A percentile compares a stretch with the other conserved stretches of the same genome.
These are phyloP conservation scores for Talaromyces sp. DNA, from an alignment of 2,329 filamentous ascomycete genomes.

Conservation along the genomic window DNA sequence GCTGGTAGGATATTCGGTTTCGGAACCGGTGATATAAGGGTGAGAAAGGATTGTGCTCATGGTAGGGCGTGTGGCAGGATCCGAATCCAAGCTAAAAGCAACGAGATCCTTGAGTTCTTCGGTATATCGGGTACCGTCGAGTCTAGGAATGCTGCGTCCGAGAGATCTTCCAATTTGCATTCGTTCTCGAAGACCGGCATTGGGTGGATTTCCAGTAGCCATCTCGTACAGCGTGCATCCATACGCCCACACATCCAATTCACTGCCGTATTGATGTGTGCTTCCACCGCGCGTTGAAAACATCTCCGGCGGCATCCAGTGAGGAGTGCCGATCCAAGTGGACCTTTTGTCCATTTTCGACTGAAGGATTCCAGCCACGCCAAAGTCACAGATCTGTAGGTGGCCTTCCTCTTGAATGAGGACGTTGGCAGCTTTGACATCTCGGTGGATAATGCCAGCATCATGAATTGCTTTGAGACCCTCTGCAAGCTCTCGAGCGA, in stretches of 20 bases:
- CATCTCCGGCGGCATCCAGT: slow-evolving; percentile 63
- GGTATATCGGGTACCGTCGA: slow-evolving; percentile 38
- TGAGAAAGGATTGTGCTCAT: slow-evolving; percentile 44
- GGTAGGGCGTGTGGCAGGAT: slow-evolving; percentile 39
- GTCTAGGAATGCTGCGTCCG: slow-evolving; percentile 35
- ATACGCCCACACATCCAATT: slow-evolving; percentile 49
- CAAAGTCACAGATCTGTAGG: slow-evolving; percentile 61
- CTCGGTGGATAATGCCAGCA: slow-evolving; percentile 60
- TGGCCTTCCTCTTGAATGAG: slow-evolving; percentile 58
- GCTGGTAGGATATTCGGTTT: slow-evolving; percentile 38
- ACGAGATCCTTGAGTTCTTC: slow-evolving; percentile 41
- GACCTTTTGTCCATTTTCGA: slow-evolving; percentile 55
- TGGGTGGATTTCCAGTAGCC: slow-evolving; percentile 44
- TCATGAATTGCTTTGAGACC: slow-evolving; percentile 59
- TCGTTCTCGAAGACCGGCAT: slow-evolving; percentile 41
- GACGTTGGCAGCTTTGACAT: slow-evolving; percentile 61
- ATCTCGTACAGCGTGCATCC: slow-evolving; percentile 46
- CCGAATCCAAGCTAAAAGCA: slow-evolving; percentile 37
- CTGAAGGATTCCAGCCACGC: slow-evolving; percentile 58
- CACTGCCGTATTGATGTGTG: slow-evolving; percentile 42
- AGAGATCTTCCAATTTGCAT: slow-evolving; percentile 43
- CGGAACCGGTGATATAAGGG: slow-evolving; percentile 38
- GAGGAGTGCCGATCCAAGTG: slow-evolving; percentile 60
- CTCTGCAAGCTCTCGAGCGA: slow-evolving; percentile 57
- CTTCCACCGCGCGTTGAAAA: slow-evolving; percentile 31